A percentile compares a stretch with the other conserved stretches of the same genome.
These are phyloP conservation scores for Candida sonorensis DNA, from an alignment of 805 yeast species.

Conservation along the genomic window DNA sequence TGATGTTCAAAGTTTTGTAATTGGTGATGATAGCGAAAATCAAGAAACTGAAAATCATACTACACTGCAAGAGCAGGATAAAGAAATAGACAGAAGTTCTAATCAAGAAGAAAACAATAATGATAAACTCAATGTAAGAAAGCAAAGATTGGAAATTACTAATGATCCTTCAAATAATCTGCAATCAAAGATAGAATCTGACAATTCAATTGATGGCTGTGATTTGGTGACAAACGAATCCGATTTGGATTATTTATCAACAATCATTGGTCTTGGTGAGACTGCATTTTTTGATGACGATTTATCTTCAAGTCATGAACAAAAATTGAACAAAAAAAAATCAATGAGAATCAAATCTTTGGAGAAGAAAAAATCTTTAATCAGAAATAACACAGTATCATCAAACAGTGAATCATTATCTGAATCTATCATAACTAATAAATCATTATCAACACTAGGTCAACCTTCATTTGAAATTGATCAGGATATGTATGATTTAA, in stretches of 20 bases:
- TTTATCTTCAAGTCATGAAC: conserved; percentile 18
- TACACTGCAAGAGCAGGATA: not conserved
- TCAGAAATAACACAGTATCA: conserved; percentile 22
- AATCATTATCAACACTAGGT: conserved; percentile 6
- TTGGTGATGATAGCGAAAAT: conserved; percentile 12
- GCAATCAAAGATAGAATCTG: not conserved
- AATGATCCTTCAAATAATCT: too few relatives aligned
- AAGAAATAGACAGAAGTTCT: too few relatives aligned
- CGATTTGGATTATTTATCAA: conserved; percentile 32
- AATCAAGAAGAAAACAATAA: not conserved
- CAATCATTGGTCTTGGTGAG: conserved; percentile 34
- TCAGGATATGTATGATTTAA: conserved; percentile 13
- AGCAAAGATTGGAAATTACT: too few relatives aligned
- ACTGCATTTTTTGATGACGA: conserved; percentile 28
- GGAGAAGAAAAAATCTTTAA: conserved; percentile 28
- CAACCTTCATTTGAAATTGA: conserved; percentile 15
- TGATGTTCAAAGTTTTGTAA: conserved; percentile 10
- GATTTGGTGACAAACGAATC: conserved; percentile 10
- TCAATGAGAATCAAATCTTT: conserved; percentile 31
- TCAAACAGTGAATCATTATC: conserved; percentile 11
- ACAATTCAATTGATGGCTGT: not conserved
- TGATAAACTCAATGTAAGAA: not conserved
- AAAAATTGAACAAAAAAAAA: conserved; percentile 24
- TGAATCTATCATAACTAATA: conserved; percentile 10
- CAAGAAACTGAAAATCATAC: not conserved